Conservation (phyloP, 345 rosid species). For the Sonneratia alba region DNA sequence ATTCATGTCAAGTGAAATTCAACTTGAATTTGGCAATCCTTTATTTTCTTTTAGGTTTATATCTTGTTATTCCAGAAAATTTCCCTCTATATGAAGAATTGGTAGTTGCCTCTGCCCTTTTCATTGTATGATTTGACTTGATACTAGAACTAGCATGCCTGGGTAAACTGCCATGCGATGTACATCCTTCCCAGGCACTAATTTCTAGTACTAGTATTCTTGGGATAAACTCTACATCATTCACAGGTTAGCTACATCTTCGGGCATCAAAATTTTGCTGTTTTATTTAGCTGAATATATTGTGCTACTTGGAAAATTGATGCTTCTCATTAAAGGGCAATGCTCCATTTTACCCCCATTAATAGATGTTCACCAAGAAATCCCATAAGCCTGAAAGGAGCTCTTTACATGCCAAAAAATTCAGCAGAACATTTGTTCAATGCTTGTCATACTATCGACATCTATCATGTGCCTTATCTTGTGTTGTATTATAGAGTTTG, state of each 20-base stretch:
- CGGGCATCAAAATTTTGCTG: neutral
- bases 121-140: neutral
- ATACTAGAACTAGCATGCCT: neutral
- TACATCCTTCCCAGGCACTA: neutral
- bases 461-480: neutral
- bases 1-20: neutral
- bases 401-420: neutral
- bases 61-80: neutral
- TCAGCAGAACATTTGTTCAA: neutral
- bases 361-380: neutral
- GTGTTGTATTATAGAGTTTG: neutral
- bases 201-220: neutral
- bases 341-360: too few species aligned
- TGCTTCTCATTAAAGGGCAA: neutral
- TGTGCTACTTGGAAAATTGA: too few species aligned
- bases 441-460: neutral
- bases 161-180: neutral
- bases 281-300: too few species aligned
- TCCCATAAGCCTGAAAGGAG: neutral
- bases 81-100: neutral
- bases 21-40: neutral
- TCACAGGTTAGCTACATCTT: neutral
- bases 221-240: neutral
- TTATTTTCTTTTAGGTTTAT: neutral
- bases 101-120: neutral